Conservation (phyloP, 225 moss, liverwort and hornwort species). For the Rhytidiadelphus loreus region DNA sequence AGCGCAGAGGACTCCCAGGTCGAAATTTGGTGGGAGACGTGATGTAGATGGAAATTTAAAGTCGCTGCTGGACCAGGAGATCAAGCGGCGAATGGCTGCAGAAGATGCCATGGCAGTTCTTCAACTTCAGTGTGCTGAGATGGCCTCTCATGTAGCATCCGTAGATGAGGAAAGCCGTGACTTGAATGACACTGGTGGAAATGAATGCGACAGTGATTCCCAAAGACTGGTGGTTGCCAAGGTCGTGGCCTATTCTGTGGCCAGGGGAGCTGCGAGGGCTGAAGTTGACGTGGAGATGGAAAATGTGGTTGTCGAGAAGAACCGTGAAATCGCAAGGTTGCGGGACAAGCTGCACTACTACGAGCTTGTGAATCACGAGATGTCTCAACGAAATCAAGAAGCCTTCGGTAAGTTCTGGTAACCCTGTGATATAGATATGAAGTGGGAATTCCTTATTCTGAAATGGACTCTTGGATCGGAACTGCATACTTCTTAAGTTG, state of each 20-base stretch:
- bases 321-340: constrained; percentile 75
- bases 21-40: constrained; percentile 41
- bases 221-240: constrained; percentile 67
- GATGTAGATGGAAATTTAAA: constrained; percentile 47
- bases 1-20: constrained; percentile 25
- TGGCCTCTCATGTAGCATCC: constrained; percentile 53
- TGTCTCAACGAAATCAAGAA: constrained; percentile 96
- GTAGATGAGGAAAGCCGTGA: constrained; percentile 26
- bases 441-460: background rate
- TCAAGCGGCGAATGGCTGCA: constrained; percentile 65
- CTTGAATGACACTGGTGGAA: constrained; percentile 26
- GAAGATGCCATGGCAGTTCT: constrained; percentile 86
- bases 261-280: constrained; percentile 77
- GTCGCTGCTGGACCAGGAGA: constrained; percentile 65
- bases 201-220: constrained; percentile 26
- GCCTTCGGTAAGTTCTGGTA: constrained; percentile 52
- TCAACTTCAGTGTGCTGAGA: constrained; percentile 75
- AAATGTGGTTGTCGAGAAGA: constrained; percentile 73
- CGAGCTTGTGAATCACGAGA: constrained; percentile 90
- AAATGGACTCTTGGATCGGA: background rate
- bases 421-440: background rate
- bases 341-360: constrained; percentile 89
- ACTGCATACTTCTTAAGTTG: background rate
- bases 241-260: constrained; percentile 69
- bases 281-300: constrained; percentile 71